Percentiles rank a stretch among this genome's conserved stretches.
Conservation (phyloP, 2,329 filamentous ascomycete species). For the Chrysoporthe puriensis region DNA sequence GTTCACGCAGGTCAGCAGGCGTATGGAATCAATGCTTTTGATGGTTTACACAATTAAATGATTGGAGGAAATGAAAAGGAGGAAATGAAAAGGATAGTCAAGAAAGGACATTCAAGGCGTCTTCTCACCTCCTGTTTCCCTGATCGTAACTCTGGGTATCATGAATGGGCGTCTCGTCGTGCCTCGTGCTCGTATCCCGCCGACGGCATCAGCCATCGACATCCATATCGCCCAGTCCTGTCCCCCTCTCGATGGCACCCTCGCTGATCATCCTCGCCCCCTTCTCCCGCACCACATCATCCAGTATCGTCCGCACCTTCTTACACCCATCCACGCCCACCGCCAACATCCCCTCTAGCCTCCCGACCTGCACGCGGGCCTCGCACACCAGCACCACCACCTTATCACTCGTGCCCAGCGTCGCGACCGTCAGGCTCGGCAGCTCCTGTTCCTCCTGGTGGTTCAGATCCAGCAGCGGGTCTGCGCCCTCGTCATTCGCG, state of each 20-base stretch:
- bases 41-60: neutral
- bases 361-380: slow-evolving; percentile 78
- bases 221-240: slow-evolving; percentile 52
- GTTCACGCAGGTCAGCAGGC: slow-evolving; percentile 22
- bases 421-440: slow-evolving; percentile 85
- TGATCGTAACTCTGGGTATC: slow-evolving; percentile 19
- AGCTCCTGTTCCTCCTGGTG: slow-evolving; percentile 82
- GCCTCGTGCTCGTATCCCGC: slow-evolving; percentile 1
- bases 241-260: slow-evolving; percentile 53
- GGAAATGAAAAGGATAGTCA: neutral
- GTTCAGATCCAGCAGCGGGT: slow-evolving; percentile 81
- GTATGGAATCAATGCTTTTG: slow-evolving; percentile 15
- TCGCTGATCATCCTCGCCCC: slow-evolving; percentile 66
- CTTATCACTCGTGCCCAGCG: slow-evolving; percentile 72
- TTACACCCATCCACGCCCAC: slow-evolving; percentile 92
- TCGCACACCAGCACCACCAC: slow-evolving; percentile 84
- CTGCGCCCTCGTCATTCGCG: slow-evolving; percentile 68
- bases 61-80: neutral
- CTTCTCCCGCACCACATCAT: slow-evolving; percentile 75
- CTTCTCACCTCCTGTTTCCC: slow-evolving; percentile 11
- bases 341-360: slow-evolving; percentile 89
- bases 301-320: slow-evolving; percentile 79
- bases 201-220: slow-evolving; percentile 42
- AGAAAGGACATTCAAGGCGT: neutral
- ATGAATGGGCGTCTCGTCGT: neutral